Evolutionary conservation across 345 rosid species (phyloP).

Genomic region (Eucalyptus lansdowneana): DNA sequence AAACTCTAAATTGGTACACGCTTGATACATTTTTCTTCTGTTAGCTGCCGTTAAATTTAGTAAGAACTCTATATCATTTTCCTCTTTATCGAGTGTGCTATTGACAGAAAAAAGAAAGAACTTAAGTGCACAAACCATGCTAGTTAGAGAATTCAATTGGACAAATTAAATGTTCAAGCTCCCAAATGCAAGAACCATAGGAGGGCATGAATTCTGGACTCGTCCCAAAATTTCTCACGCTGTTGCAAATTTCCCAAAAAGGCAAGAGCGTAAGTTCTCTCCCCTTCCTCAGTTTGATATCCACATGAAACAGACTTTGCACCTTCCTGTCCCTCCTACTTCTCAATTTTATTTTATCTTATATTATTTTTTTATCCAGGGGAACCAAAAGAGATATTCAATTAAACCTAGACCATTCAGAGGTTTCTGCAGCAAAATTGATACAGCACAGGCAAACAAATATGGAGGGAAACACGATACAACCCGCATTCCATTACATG

Average conservation of each 20-base stretch:
- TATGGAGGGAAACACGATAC: not conserved
- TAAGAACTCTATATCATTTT: not conserved
- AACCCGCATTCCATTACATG: not conserved
- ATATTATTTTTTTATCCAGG: not conserved
- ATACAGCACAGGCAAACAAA: not conserved
- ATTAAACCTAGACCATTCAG: not conserved
- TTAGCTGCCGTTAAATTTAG: too few relatives aligned
- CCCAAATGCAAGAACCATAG: not conserved
- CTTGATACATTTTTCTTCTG: accelerated
- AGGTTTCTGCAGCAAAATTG: not conserved
- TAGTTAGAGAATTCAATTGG: not conserved
- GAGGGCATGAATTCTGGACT: not conserved
- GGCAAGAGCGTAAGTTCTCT: not conserved
- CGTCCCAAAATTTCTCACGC: not conserved
- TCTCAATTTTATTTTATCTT: not conserved
- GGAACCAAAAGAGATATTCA: not conserved
- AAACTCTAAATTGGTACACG: accelerated
- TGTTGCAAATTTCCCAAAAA: not conserved
- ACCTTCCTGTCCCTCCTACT: not conserved
- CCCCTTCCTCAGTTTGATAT: not conserved
- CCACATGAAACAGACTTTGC: not conserved
- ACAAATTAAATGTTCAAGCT: not conserved
- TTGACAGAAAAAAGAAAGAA: not conserved
- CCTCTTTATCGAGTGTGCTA: not conserved
- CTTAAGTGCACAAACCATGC: not conserved